phyloP scores from a whole-genome alignment of 2,329 filamentous ascomycete species.

The Penicillium sp. region DNA sequence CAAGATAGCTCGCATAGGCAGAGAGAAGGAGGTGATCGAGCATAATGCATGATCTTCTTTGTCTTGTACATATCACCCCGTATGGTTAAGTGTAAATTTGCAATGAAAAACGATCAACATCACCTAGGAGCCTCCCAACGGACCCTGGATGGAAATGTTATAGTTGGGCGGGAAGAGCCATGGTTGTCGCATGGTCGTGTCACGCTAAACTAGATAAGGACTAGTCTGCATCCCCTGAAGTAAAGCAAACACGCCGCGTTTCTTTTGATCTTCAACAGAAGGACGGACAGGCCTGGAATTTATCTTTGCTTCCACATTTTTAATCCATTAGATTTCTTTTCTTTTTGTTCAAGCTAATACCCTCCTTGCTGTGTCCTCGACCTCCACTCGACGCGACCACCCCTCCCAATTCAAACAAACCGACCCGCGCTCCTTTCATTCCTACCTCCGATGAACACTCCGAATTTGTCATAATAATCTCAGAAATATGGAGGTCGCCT shows the following conservation, averaged over 20 bases:
- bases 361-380: neutral
- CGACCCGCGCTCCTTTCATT: conserved; percentile 14
- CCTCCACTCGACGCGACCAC: conserved; percentile 18
- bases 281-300: conserved; percentile 6
- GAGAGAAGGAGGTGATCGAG: too few relatives aligned
- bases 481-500: conserved; percentile 41
- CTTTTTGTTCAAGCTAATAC: neutral
- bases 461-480: conserved; percentile 26
- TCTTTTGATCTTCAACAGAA: conserved; percentile 14
- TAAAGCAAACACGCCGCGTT: conserved; percentile 26
- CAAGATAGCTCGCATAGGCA: too few relatives aligned
- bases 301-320: conserved; percentile 14
- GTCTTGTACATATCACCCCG: too few relatives aligned
- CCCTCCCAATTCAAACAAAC: conserved; percentile 17
- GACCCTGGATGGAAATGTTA: neutral
- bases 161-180: conserved; percentile 8
- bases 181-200: conserved; percentile 23
- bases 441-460: conserved; percentile 35
- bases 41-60: too few relatives aligned
- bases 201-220: conserved; percentile 16
- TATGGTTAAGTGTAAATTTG: too few relatives aligned
- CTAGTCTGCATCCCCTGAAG: conserved; percentile 26
- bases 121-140: too few relatives aligned
- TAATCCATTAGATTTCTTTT: conserved; percentile 19
- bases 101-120: too few relatives aligned